Evolutionary conservation across 805 yeast genomes (phyloP), one percentile per base, ranked within the genome.

Genomic region (Geotrichum ghanense): DNA sequence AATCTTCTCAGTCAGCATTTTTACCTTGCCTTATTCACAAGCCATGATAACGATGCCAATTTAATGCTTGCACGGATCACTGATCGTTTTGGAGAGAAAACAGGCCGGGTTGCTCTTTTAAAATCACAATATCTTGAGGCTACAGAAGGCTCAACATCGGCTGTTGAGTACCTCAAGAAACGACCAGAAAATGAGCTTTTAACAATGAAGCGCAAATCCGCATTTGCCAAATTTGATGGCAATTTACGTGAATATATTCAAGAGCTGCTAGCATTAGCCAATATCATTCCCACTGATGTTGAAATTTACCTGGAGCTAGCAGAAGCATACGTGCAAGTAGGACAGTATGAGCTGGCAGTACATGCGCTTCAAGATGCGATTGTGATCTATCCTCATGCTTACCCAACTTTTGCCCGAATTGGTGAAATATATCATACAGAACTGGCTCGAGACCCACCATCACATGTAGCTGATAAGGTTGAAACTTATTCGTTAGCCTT

Each of bases 241-340:
- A 52, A 58, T 45, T 43, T 49, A 17, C 67, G 63, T 45, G 65
- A 63, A n/a, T 84, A 77, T 59, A 71, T 85, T 41, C 66, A 69
- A 27, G 73, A 72, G 45, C 68, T 89, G 53, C 66, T 68, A 9
- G 72, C 68, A 27, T 75, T 72, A 52, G 63, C 85, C 45, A 81
- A 79, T 46, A 64, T 72, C 44, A 78, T 75, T 54, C 95, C 97
- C 1, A 61, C 80, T 19, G 97, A 92, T 61, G 67, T 75, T 2
- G 79, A 82, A 51, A 67, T 83, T 1, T 87, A 95, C 95, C 71
- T 78, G 43, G 95, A 85, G 62, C 68, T 88, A 47, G 82, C 79
- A 2, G 76, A 77, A 31, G 67, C 74, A n/a, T 90, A 90, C 59
- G 63, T 63, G 21, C 60, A 66, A 12, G 50, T 72, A 6, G 88